Percentiles rank a stretch among this genome's conserved stretches.
phyloP scores from a whole-genome alignment of 1,139 yeast genomes.

The Saccharomyces hybrid region DNA sequence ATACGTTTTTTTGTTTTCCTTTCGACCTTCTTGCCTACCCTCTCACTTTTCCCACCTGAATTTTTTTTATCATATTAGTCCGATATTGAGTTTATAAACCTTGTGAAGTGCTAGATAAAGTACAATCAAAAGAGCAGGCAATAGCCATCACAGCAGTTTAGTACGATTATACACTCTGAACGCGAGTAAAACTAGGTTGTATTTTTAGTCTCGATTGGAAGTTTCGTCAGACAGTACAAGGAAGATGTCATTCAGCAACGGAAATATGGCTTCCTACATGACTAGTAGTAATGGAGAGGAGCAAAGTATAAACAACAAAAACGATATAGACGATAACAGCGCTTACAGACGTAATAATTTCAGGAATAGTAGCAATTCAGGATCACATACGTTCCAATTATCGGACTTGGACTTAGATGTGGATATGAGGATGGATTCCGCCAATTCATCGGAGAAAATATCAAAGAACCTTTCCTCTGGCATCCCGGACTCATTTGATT shows the following conservation, averaged over 20 bases:
- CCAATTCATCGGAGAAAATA: background rate
- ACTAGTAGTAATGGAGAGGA: background rate
- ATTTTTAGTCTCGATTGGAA: background rate
- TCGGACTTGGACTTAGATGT: background rate
- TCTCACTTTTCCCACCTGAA: background rate
- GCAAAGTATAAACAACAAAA: background rate
- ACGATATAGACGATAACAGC: background rate
- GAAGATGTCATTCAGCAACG: background rate
- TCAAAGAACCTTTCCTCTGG: background rate
- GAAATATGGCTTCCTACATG: background rate
- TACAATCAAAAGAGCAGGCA: background rate
- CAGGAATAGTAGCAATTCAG: background rate
- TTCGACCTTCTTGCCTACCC: background rate
- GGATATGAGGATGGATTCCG: background rate
- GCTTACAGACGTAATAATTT: background rate
- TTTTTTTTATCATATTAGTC: background rate
- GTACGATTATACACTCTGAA: background rate
- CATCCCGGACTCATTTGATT: background rate
- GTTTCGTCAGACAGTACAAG: background rate
- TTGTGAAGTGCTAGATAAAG: background rate
- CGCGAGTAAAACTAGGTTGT: background rate
- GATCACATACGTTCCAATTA: background rate
- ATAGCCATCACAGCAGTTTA: background rate
- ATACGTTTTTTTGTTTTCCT: background rate
- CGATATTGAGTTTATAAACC: background rate